These are phyloP conservation scores for Aspergillus asperescens DNA, from an alignment of 495 filamentous ascomycete genomes.

Conservation along the genomic window DNA sequence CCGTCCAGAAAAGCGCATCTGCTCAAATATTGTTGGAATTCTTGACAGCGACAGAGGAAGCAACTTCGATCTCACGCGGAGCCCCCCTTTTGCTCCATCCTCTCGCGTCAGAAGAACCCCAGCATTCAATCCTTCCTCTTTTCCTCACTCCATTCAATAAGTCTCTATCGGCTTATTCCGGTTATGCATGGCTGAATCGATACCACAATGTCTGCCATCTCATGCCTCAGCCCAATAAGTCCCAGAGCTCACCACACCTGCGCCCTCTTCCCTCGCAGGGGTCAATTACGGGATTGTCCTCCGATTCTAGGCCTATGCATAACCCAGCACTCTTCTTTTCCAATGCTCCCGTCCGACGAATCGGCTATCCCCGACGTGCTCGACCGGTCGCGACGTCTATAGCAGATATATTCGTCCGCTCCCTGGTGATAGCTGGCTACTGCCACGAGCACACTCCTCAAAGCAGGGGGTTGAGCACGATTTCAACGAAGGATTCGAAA, in stretches of 20 bases:
- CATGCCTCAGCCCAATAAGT: conserved; percentile 59
- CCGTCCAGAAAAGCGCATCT: conserved; percentile 27
- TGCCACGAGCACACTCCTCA: conserved; percentile 52
- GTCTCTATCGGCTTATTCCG: conserved; percentile 22
- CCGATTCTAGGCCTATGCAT: conserved; percentile 30
- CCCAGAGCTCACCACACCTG: conserved; percentile 49
- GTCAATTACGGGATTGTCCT: conserved; percentile 36
- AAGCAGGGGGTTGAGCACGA: conserved; percentile 27
- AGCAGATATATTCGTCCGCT: conserved; percentile 56
- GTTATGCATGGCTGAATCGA: conserved; percentile 39
- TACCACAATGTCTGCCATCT: conserved; percentile 58
- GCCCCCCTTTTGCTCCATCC: conserved; percentile 4
- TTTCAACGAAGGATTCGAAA: conserved; percentile 16
- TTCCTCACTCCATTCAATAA: conserved; percentile 8
- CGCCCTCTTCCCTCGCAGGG: conserved; percentile 44
- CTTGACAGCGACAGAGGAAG: conserved; percentile 11
- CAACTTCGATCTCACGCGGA: conserved; percentile 18
- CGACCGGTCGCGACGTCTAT: conserved; percentile 39
- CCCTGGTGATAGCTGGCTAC: conserved; percentile 57
- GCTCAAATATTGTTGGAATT: conserved; percentile 7
- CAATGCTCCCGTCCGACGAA: conserved; percentile 32
- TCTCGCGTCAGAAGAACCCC: background rate
- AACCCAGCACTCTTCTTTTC: conserved; percentile 22
- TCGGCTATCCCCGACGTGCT: conserved; percentile 34
- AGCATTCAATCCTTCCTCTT: background rate